Percentiles rank a stretch among this genome's conserved stretches.
Evolutionary conservation across 73 alveolate genomes (phyloP).

Genomic region (Uronychia setigera): DNA sequence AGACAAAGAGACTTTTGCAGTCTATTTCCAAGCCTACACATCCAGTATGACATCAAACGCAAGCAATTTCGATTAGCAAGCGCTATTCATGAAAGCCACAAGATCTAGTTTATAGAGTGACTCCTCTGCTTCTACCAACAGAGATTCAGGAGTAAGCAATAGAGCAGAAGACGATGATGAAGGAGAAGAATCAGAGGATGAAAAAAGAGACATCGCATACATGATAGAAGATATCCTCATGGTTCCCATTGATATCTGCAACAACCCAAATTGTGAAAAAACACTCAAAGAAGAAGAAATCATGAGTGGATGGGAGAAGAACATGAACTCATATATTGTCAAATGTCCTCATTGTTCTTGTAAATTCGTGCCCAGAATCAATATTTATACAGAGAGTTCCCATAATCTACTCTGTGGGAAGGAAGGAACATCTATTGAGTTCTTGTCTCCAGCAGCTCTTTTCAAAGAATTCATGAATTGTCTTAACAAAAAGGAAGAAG

Average conservation of each 20-base stretch:
- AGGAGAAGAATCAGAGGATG: conserved; percentile 42
- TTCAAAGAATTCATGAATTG: conserved; percentile 62
- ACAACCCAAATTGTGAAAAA: conserved; percentile 43
- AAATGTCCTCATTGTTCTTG: conserved; percentile 69
- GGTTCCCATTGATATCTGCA: conserved; percentile 7
- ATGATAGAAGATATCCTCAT: conserved; percentile 14
- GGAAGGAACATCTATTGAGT: conserved; percentile 53
- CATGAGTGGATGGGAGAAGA: conserved; percentile 62
- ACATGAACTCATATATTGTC: conserved; percentile 55
- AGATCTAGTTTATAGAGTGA: conserved; percentile 2
- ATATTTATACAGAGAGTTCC: conserved; percentile 44
- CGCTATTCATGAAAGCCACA: background rate
- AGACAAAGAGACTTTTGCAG: conserved; percentile 66
- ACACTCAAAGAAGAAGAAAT: conserved; percentile 67
- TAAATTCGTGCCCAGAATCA: conserved; percentile 61
- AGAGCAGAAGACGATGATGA: conserved; percentile 27
- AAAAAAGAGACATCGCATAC: conserved; percentile 11
- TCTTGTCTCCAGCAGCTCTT: conserved; percentile 67
- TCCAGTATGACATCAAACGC: conserved; percentile 19
- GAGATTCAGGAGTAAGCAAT: background rate
- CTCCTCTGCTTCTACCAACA: conserved; percentile 30
- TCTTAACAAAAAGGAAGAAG: conserved; percentile 61
- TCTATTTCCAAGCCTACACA: conserved; percentile 52
- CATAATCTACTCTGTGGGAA: conserved; percentile 43
- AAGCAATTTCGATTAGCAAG: background rate